These are phyloP conservation scores for Amaranthus tricolor DNA, from an alignment of 179 eudicot species.

Conservation along the genomic window DNA sequence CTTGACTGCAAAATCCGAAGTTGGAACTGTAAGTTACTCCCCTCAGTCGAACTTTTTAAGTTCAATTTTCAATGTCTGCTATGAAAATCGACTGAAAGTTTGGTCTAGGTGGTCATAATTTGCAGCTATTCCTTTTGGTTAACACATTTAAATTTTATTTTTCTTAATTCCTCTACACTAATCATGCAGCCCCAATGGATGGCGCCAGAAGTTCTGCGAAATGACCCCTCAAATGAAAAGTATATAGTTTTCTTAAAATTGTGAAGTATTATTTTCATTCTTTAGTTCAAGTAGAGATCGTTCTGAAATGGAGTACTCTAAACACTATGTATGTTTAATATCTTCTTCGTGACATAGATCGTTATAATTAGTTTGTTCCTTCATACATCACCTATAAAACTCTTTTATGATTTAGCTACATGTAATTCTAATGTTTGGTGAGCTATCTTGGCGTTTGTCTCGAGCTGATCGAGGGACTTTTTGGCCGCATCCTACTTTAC, in stretches of 20 bases:
- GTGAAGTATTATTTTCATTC: neutral
- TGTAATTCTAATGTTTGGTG: neutral
- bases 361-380: neutral
- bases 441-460: too few species aligned
- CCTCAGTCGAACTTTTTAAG: conserved; percentile 8
- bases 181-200: conserved; percentile 91
- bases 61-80: neutral
- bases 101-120: conserved; percentile 1
- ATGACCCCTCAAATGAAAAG: conserved; percentile 87
- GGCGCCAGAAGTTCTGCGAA: conserved; percentile 94
- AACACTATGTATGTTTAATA: neutral
- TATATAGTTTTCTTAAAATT: conserved; percentile 20
- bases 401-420: neutral
- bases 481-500: too few species aligned
- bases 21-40: conserved; percentile 43
- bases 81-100: neutral
- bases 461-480: too few species aligned
- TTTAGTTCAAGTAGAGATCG: neutral
- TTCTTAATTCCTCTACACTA: conserved; percentile 2
- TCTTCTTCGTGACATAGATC: neutral
- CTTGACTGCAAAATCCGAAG: conserved; percentile 45
- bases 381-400: neutral
- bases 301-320: neutral
- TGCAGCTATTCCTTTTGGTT: neutral
- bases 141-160: neutral